phyloP scores from a whole-genome alignment of 192 early-diverging fungal species.

The Coemansia sp. region DNA sequence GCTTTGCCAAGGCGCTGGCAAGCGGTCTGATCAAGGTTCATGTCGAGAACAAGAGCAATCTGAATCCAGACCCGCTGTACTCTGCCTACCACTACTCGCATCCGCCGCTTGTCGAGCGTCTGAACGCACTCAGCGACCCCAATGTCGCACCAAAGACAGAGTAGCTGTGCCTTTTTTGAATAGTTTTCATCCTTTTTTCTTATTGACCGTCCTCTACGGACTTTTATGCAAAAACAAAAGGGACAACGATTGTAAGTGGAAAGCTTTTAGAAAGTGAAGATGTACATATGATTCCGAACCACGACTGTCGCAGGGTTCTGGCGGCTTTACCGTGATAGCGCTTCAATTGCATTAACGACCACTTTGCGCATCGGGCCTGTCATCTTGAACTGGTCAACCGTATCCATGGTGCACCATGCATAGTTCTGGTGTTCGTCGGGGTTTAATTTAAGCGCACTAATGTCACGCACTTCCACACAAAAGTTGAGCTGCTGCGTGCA shows the following conservation, averaged over 20 bases:
- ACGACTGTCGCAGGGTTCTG: too few species aligned
- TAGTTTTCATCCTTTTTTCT: too few species aligned
- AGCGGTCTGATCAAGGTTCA: conserved; percentile 87
- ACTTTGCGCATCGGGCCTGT: conserved; percentile 40
- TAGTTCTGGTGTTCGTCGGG: conserved; percentile 46
- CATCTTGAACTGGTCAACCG: conserved; percentile 36
- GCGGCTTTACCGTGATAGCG: neutral
- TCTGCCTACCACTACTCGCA: conserved; percentile 92
- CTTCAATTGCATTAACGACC: conserved; percentile 23
- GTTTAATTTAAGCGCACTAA: conserved; percentile 5
- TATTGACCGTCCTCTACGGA: too few species aligned
- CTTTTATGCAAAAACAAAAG: neutral
- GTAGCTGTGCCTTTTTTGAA: too few species aligned
- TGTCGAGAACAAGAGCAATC: conserved; percentile 82
- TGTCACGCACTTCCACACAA: conserved; percentile 21
- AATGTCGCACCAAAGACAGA: conserved; percentile 51
- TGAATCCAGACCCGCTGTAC: conserved; percentile 86
- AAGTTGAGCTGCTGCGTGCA: conserved; percentile 48
- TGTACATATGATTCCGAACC: too few species aligned
- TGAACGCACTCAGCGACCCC: conserved; percentile 62
- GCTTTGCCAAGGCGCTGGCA: conserved; percentile 70
- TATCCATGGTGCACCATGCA: conserved; percentile 31
- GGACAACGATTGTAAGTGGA: too few species aligned
- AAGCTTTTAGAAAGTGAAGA: too few species aligned
- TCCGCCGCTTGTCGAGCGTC: conserved; percentile 87